phyloP scores from a whole-genome alignment of 208 protist genomes.

The Leishmania lainsoni region DNA sequence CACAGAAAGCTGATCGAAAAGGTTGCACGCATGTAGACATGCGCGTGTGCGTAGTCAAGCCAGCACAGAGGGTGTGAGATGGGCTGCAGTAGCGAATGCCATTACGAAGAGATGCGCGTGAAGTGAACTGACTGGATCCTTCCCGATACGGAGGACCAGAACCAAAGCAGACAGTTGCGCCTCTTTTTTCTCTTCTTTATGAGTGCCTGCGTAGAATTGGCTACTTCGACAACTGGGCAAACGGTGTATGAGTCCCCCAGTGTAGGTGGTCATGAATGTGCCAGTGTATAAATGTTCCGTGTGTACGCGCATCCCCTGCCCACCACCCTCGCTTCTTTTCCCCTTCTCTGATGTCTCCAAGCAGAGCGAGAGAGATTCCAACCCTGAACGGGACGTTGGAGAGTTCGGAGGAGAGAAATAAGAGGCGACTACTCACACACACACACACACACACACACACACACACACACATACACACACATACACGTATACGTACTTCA shows the following conservation, averaged over 20 bases:
- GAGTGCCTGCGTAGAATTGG: not conserved
- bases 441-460: not conserved
- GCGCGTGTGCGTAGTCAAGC: not conserved
- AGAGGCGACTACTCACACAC: not conserved
- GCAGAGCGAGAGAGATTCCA: constrained; percentile 2
- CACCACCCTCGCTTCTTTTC: not conserved
- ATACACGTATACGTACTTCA: not conserved
- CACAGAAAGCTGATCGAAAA: not conserved
- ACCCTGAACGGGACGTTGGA: not conserved
- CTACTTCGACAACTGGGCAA: not conserved
- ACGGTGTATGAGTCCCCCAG: not conserved
- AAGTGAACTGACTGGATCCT: not conserved
- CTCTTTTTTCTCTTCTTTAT: not conserved
- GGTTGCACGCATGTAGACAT: not conserved
- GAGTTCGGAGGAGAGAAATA: not conserved
- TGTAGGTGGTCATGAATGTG: not conserved
- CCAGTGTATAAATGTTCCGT: constrained; percentile 4
- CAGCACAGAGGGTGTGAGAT: not conserved
- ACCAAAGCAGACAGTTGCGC: not conserved
- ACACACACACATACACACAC: not conserved
- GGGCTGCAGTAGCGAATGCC: not conserved
- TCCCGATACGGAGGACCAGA: not conserved
- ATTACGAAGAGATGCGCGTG: not conserved
- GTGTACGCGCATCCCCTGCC: not conserved
- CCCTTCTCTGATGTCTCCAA: not conserved